phyloP scores from a whole-genome alignment of 208 protist genomes.

The Phytomonas serpens region DNA sequence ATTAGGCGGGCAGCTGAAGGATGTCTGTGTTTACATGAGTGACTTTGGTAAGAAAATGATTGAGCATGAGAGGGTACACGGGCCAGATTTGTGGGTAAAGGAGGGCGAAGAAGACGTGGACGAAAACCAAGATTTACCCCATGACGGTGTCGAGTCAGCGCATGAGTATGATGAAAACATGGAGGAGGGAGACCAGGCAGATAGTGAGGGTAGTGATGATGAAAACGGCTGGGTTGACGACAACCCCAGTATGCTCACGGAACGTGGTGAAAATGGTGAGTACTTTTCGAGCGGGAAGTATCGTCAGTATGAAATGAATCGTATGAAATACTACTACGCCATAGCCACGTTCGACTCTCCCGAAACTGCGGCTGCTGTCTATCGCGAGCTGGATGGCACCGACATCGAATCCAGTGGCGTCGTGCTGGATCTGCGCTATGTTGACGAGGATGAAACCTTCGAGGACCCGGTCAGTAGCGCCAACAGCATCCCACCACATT shows the following conservation, averaged over 20 bases:
- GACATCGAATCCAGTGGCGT: slow-evolving; percentile 94
- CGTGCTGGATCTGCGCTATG: slow-evolving; percentile 94
- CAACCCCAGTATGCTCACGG: slow-evolving; percentile 58
- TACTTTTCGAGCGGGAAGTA: slow-evolving; percentile 88
- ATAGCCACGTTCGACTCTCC: slow-evolving; percentile 92
- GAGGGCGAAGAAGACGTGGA: slow-evolving; percentile 28
- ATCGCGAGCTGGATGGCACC: slow-evolving; percentile 93
- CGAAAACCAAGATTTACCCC: background rate
- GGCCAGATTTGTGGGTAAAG: slow-evolving; percentile 80
- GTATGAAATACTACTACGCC: slow-evolving; percentile 97
- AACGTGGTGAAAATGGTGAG: slow-evolving; percentile 80
- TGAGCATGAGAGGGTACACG: slow-evolving; percentile 68
- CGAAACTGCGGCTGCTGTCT: slow-evolving; percentile 88
- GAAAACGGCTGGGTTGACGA: slow-evolving; percentile 71
- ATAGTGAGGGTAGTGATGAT: slow-evolving; percentile 23
- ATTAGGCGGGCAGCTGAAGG: slow-evolving; percentile 79
- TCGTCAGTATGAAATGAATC: slow-evolving; percentile 90
- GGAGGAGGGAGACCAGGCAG: background rate
- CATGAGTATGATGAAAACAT: background rate
- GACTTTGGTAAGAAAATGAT: slow-evolving; percentile 93
- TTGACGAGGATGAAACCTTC: slow-evolving; percentile 92
- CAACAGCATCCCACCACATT: slow-evolving; percentile 68
- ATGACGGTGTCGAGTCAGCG: background rate
- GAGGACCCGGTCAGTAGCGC: slow-evolving; percentile 51
- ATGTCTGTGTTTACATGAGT: slow-evolving; percentile 93